These are phyloP conservation scores for Apophysomyces trapeziformis DNA, from an alignment of 371 early-diverging fungal genomes.

Conservation along the genomic window DNA sequence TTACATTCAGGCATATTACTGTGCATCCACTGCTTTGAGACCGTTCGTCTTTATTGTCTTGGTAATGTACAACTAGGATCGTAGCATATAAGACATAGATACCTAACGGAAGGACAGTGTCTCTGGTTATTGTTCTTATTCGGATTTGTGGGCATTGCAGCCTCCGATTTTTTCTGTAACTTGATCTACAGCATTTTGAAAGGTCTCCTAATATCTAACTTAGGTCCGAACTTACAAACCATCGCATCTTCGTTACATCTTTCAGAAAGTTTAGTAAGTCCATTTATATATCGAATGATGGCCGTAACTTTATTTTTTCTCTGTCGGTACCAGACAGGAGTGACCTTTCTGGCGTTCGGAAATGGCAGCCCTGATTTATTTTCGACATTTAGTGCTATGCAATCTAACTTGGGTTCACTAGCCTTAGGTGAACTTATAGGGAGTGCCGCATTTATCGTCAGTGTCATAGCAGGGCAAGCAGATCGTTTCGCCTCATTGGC, in stretches of 20 bases:
- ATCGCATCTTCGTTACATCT: conserved; percentile 65
- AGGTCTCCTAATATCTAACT: neutral
- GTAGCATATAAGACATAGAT: neutral
- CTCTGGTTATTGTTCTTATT: conserved; percentile 65
- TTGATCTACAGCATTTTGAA: neutral
- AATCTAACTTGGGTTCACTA: conserved; percentile 72
- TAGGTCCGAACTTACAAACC: conserved; percentile 69
- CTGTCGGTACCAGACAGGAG: conserved; percentile 67
- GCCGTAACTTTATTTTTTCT: neutral
- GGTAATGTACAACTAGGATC: conserved; percentile 32
- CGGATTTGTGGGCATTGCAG: conserved; percentile 72
- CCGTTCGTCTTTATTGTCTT: conserved; percentile 44
- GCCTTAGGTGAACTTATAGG: conserved; percentile 86
- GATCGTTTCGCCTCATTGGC: neutral
- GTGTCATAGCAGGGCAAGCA: conserved; percentile 68
- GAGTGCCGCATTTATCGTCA: conserved; percentile 76
- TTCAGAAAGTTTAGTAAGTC: conserved; percentile 66
- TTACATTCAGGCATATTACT: conserved; percentile 67
- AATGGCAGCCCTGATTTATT: conserved; percentile 89
- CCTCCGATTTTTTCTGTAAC: conserved; percentile 76
- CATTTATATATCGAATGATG: neutral
- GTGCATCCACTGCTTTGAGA: conserved; percentile 43
- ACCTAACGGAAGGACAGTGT: conserved; percentile 33
- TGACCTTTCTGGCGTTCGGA: conserved; percentile 85
- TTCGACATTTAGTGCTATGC: conserved; percentile 79